Base-by-base conservation (phyloP, 2,329 filamentous ascomycete species). In the Calycina marina region DNA sequence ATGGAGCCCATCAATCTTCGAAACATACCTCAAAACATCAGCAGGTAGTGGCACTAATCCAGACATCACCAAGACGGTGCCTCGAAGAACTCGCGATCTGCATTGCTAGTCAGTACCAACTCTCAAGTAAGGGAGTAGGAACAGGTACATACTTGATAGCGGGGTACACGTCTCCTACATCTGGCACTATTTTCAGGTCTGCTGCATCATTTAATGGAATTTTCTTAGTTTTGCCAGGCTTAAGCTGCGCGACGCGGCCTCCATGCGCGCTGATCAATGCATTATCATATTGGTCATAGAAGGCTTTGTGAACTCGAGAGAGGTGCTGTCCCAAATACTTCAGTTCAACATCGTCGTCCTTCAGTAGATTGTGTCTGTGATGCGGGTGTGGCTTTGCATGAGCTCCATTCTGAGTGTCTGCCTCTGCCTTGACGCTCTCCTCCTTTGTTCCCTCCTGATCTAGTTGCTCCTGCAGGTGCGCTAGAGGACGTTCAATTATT, bases 401-500 rank as follows among this genome's bases (percentile, higher is more conserved):
- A 25, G 59, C 54, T 10, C 56, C 54, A 34, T 63, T 59, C n/a
- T 22, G 20, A 16, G 52, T 50, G 24, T 32, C 30, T 8, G 9
- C 18, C 13, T 15, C 27, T 11, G 8, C 11, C 15, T 12, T 9
- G 9, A 16, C 27, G 15, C 27, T 18, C 51, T 54, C 38, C 37
- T 51, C 39, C 8, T 50, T 44, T 32, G 29, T 48, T 28, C 40
- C 57, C 29, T 57, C 58, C 13, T 62, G 58, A 48, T 98, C 90
- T 14, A 94, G 66, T 52, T 85, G 68, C 48, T 93, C 81, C 55
- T 98, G 90, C 59, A 93, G 79, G 51, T 90, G 83, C n/a, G 93
- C 61, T 16, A 98, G 59, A 0, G 90, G 90, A 10, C 88, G 72
- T 40, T 94, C 85, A 38, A 77, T 82, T 12, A 96, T 67, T 56